Evolutionary conservation across 2,329 filamentous ascomycete species (phyloP).

Genomic region (Neodidymelliopsis sp.): DNA sequence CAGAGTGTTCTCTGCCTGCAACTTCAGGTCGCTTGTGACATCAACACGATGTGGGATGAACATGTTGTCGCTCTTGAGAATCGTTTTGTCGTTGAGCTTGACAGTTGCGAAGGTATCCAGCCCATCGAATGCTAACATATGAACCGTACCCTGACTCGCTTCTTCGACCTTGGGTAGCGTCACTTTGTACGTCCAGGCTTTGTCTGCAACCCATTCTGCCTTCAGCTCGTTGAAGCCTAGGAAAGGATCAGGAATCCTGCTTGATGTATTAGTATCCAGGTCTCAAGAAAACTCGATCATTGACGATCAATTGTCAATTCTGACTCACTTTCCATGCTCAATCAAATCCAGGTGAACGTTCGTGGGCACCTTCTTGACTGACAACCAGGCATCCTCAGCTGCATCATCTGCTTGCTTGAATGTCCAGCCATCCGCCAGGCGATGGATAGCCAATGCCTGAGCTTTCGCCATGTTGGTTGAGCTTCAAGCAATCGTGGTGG

Average conservation of each 20-base stretch:
- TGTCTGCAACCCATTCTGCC: constrained; percentile 59
- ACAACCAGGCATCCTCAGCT: constrained; percentile 52
- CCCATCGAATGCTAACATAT: constrained; percentile 67
- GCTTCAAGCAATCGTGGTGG: neutral
- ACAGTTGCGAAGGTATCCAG: constrained; percentile 70
- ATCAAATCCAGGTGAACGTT: constrained; percentile 59
- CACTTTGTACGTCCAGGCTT: constrained; percentile 57
- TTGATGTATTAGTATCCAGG: neutral
- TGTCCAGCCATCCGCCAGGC: constrained; percentile 52
- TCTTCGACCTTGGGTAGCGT: constrained; percentile 46
- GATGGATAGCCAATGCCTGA: constrained; percentile 34
- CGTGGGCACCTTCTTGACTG: constrained; percentile 55
- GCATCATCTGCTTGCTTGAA: constrained; percentile 56
- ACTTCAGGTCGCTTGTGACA: constrained; percentile 54
- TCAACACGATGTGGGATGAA: constrained; percentile 66
- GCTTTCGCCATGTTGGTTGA: constrained; percentile 35
- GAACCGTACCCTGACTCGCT: constrained; percentile 39
- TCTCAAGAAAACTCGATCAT: neutral
- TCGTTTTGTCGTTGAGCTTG: constrained; percentile 60
- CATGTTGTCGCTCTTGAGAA: constrained; percentile 69
- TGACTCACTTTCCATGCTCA: constrained; percentile 54
- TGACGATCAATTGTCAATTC: neutral
- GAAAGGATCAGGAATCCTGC: constrained; percentile 59
- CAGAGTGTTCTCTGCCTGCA: constrained; percentile 54
- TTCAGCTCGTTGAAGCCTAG: constrained; percentile 59